These are phyloP conservation scores for Xanthoconium separans DNA, from an alignment of 1,284 basidiomycete species.

Conservation along the genomic window DNA sequence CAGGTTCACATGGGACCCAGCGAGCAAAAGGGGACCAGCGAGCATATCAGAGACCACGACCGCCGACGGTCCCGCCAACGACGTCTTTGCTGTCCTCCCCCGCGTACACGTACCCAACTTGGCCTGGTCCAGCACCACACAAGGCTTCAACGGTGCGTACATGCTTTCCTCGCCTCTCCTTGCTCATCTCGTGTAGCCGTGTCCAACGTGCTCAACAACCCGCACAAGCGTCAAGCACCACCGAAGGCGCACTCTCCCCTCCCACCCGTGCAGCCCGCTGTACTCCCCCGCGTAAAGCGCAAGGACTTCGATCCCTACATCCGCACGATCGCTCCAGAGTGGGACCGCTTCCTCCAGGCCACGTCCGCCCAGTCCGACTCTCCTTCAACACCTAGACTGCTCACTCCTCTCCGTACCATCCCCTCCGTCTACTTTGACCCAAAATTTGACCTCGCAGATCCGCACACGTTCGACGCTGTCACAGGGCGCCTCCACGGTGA, in stretches of 20 bases:
- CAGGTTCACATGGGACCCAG: constrained; percentile 68
- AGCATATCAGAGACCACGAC: constrained; percentile 64
- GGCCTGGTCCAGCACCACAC: constrained; percentile 72
- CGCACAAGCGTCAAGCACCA: constrained; percentile 79
- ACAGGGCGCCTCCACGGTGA: constrained; percentile 53
- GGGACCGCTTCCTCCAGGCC: constrained; percentile 67
- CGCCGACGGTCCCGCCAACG: constrained; percentile 53
- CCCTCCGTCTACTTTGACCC: constrained; percentile 80
- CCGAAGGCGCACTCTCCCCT: constrained; percentile 81
- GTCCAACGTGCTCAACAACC: constrained; percentile 81
- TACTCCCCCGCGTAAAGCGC: constrained; percentile 75
- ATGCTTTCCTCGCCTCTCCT: neutral
- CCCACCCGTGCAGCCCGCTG: constrained; percentile 68
- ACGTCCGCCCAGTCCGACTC: constrained; percentile 42
- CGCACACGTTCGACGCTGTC: constrained; percentile 79
- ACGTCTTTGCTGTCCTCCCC: constrained; percentile 48
- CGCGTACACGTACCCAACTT: constrained; percentile 41
- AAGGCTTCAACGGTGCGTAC: constrained; percentile 73
- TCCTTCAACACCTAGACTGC: constrained; percentile 37
- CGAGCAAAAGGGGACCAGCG: constrained; percentile 54
- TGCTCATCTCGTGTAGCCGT: constrained; percentile 45
- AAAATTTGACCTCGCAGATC: constrained; percentile 85
- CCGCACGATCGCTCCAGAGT: constrained; percentile 70
- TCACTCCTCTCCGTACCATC: constrained; percentile 76
- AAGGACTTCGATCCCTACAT: constrained; percentile 88